Evolutionary conservation across 352 stramenopile genomes (phyloP).

Genomic region (Aphanomyces invadans): DNA sequence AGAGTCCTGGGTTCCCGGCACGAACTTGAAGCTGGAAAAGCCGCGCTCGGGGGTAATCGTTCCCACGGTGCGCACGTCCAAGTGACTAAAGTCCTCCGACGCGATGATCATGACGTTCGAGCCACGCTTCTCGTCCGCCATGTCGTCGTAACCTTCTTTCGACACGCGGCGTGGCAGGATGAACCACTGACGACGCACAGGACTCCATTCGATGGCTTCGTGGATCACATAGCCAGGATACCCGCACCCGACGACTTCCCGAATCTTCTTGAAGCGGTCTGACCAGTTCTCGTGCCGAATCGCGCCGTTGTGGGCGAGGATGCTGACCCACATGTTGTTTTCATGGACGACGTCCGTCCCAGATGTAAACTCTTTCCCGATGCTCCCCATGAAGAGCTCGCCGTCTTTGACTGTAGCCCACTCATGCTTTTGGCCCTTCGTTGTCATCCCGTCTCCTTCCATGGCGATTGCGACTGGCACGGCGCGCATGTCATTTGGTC

Average conservation of each 20-base stretch:
- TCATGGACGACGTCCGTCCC: constrained; percentile 90
- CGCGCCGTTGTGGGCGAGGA: constrained; percentile 79
- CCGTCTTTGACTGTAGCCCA: constrained; percentile 98
- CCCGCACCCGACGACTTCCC: constrained; percentile 80
- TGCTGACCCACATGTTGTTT: constrained; percentile 96
- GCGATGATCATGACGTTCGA: constrained; percentile 87
- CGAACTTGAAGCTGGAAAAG: constrained; percentile 93
- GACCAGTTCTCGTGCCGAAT: constrained; percentile 92
- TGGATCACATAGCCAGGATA: constrained; percentile 95
- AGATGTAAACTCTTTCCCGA: constrained; percentile 92
- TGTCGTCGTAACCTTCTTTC: constrained; percentile 92
- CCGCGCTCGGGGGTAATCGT: constrained; percentile 77
- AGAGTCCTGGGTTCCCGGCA: constrained; percentile 80
- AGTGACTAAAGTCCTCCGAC: constrained; percentile 83
- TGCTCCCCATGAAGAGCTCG: constrained; percentile 95
- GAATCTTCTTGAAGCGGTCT: constrained; percentile 88
- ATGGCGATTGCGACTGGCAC: constrained; percentile 95
- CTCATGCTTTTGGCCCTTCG: constrained; percentile 99
- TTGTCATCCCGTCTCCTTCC: constrained; percentile 92
- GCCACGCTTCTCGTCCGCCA: constrained; percentile 89
- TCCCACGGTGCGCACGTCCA: constrained; percentile 67
- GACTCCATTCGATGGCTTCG: constrained; percentile 96
- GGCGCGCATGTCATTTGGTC: constrained; percentile 60
- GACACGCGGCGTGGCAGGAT: constrained; percentile 96
- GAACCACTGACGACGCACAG: constrained; percentile 93